Percentiles rank a stretch among this genome's conserved stretches.
Evolutionary conservation across 2,329 filamentous ascomycete genomes (phyloP).

Genomic region (Colletotrichum truncatum): DNA sequence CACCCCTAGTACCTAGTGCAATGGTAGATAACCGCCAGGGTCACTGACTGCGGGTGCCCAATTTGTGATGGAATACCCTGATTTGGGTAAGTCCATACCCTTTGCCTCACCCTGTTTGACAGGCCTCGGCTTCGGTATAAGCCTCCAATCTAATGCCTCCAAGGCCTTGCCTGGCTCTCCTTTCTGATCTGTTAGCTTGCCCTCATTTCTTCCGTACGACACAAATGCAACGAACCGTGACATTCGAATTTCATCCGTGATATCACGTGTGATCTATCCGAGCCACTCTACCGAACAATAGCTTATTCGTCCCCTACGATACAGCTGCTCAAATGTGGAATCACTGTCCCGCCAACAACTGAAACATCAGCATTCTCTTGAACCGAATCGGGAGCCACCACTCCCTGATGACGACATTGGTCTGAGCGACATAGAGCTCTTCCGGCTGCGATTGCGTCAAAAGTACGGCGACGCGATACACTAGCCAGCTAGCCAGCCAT

Average conservation of each 20-base stretch:
- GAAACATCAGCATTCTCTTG: constrained; percentile 18
- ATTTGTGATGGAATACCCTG: not conserved
- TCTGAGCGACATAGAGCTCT: constrained; percentile 15
- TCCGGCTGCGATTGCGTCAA: constrained; percentile 21
- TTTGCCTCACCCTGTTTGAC: not conserved
- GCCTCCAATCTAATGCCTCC: not conserved
- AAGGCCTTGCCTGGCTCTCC: not conserved
- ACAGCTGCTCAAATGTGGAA: not conserved
- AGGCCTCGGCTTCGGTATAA: not conserved
- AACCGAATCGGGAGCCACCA: constrained; percentile 8
- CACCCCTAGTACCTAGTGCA: too few relatives aligned
- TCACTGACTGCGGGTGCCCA: not conserved
- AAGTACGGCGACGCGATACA: not conserved
- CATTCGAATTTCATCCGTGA: not conserved
- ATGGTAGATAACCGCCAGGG: too few relatives aligned
- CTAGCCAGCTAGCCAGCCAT: constrained; percentile 18
- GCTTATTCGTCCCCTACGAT: not conserved
- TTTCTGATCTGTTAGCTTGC: not conserved
- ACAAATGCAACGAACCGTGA: not conserved
- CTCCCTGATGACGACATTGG: constrained; percentile 24
- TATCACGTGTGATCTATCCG: not conserved
- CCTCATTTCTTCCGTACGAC: not conserved
- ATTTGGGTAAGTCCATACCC: too few relatives aligned
- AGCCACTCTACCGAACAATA: not conserved
- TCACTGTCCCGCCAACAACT: not conserved